Base-by-base conservation (phyloP, 352 stramenopile species). In the Pythium sp. region DNA sequence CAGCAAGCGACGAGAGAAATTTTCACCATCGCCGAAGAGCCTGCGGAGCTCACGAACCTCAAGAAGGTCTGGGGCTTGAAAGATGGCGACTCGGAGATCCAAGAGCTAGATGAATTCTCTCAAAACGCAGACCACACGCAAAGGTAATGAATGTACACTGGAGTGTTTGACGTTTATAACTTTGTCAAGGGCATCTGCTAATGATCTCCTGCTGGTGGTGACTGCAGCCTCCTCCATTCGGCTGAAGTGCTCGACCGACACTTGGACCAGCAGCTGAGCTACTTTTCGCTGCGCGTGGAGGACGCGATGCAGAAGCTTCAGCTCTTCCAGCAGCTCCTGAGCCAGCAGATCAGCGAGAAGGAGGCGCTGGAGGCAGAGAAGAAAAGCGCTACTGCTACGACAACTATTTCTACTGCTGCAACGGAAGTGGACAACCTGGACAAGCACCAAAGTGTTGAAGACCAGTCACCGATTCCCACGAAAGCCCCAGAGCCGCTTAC, bases 31-130 rank as follows among this genome's bases (percentile, higher is more conserved):
- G 58, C 73, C 0, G 75, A 90, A 62, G 72, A 84, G 34, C 58
- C 70, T 4, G 67, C 79, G 15, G 75, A 88, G 55, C 72, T 91
- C 20, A 74, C 69, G 1, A 75, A 78, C 51, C 69, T 91, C 46
- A 80, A 81, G 43, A 80, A 73, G 55, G 81, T 82, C 12, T 91
- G 83, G 83, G 81, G 81, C 2, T 58, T 89, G 20, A 69, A 77
- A 2, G 28, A 62, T 26, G 36, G 62, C 5, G 22, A 30, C 26
- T 49, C 30, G 26, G 43, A 65, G 2, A 34, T 67, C 8, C 28
- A 69, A 51, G 22, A 14, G 24, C 32, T 11, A 0, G 49, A 47
- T 20, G 64, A 63, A 5, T 20, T 36, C 18, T 49, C 18, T 6
- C 46, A n/a, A 36, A 20, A 32, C 20, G 26, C 11, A 9, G 20